Evolutionary conservation across 108 stramenopile species (phyloP).

Genomic region (Skeletonema costatum): DNA sequence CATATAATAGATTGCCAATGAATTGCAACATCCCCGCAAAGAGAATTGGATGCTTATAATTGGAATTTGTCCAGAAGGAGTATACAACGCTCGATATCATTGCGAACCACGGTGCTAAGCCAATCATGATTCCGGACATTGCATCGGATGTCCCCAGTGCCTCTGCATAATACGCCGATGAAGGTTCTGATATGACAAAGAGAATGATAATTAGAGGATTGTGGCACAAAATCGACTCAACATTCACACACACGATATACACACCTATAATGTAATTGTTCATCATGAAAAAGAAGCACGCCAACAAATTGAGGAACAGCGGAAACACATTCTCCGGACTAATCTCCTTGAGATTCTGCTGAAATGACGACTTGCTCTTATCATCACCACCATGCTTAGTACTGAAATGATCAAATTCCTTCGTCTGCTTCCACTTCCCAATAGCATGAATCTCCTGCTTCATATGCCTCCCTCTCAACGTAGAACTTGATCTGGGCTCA

Average conservation of each 20-base stretch:
- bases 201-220: too few species aligned
- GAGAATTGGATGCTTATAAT: constrained; percentile 72
- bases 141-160: constrained; percentile 74
- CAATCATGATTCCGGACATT: constrained; percentile 78
- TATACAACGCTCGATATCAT: constrained; percentile 61
- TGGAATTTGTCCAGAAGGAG: constrained; percentile 78
- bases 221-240: too few species aligned
- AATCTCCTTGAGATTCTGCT: constrained; percentile 24
- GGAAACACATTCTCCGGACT: constrained; percentile 48
- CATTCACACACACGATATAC: too few species aligned
- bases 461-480: constrained; percentile 37
- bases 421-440: constrained; percentile 41
- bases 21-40: constrained; percentile 63
- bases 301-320: constrained; percentile 66
- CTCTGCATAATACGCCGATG: constrained; percentile 72
- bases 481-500: neutral
- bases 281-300: constrained; percentile 84
- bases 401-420: constrained; percentile 7
- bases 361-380: neutral
- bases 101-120: constrained; percentile 77
- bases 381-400: neutral
- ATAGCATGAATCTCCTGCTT: constrained; percentile 44
- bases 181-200: constrained; percentile 45
- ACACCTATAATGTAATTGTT: constrained; percentile 79
- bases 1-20: constrained; percentile 80